Percentiles rank a stretch among this genome's conserved stretches.
Evolutionary conservation across 108 stramenopile genomes (phyloP).

Genomic region (Nannochloropsis salina): DNA sequence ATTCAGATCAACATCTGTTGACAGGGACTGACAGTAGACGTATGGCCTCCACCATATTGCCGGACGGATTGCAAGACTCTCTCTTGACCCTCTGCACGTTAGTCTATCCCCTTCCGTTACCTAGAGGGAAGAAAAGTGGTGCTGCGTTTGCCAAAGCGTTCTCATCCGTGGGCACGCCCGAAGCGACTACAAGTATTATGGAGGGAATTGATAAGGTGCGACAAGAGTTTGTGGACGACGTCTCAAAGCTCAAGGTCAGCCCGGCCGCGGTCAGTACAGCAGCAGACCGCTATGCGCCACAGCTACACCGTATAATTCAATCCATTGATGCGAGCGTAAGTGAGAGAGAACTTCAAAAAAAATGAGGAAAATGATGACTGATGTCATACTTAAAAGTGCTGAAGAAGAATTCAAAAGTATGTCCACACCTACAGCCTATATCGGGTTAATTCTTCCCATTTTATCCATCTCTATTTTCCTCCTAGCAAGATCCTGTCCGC

Average conservation of each 20-base stretch:
- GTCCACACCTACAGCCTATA: no score
- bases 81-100: neutral
- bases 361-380: no score
- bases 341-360: neutral
- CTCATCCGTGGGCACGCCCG: neutral
- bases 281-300: neutral
- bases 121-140: neutral
- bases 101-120: neutral
- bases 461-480: neutral
- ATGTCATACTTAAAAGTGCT: no score
- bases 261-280: neutral
- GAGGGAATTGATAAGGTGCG: neutral
- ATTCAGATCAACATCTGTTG: no score
- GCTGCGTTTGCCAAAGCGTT: neutral
- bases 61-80: neutral
- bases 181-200: neutral
- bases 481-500: neutral
- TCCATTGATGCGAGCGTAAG: constrained; percentile 6
- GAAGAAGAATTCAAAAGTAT: no score
- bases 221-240: constrained; percentile 6
- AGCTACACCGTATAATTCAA: neutral
- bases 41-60: neutral
- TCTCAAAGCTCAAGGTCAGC: neutral
- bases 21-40: neutral
- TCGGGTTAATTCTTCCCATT: neutral